Evolutionary conservation across 2,329 filamentous ascomycete genomes (phyloP).

Genomic region (Fusarium irregulare): DNA sequence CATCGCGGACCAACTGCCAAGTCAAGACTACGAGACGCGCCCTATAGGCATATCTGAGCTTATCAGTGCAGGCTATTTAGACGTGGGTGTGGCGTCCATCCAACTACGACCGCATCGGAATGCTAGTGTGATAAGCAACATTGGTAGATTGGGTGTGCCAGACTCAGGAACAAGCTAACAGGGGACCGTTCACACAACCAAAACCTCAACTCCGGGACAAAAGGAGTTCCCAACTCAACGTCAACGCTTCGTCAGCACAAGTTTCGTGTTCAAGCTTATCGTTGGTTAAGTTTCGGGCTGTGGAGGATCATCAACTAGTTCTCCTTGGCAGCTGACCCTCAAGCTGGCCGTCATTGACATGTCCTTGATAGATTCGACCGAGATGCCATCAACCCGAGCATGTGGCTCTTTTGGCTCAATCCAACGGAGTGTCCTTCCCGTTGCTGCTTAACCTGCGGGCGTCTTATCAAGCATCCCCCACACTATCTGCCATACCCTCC

Average conservation of each 20-base stretch:
- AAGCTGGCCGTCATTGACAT: not conserved
- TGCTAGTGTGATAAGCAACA: conserved; percentile 36
- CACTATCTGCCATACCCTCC: conserved; percentile 38
- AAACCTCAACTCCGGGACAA: conserved; percentile 11
- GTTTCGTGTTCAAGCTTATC: conserved; percentile 9
- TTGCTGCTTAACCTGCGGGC: conserved; percentile 35
- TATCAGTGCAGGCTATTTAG: conserved; percentile 44
- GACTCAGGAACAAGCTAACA: conserved; percentile 33
- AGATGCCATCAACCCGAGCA: conserved; percentile 5
- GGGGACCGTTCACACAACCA: not conserved
- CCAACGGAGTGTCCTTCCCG: conserved; percentile 14
- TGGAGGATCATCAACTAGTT: conserved; percentile 22
- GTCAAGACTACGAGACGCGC: conserved; percentile 20
- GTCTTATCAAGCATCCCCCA: conserved; percentile 46
- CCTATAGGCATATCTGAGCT: conserved; percentile 39
- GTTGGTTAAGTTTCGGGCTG: not conserved
- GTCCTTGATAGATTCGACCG: not conserved
- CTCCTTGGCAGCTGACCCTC: conserved; percentile 21
- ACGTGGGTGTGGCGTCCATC: conserved; percentile 37
- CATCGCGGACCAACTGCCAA: conserved; percentile 37
- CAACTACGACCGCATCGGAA: conserved; percentile 30
- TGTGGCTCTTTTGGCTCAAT: conserved; percentile 17
- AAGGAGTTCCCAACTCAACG: not conserved
- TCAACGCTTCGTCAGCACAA: not conserved
- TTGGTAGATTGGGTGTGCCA: conserved; percentile 15